Base-by-base conservation (phyloP, 1,139 yeast species). In the Lodderomyces elongisporus region DNA sequence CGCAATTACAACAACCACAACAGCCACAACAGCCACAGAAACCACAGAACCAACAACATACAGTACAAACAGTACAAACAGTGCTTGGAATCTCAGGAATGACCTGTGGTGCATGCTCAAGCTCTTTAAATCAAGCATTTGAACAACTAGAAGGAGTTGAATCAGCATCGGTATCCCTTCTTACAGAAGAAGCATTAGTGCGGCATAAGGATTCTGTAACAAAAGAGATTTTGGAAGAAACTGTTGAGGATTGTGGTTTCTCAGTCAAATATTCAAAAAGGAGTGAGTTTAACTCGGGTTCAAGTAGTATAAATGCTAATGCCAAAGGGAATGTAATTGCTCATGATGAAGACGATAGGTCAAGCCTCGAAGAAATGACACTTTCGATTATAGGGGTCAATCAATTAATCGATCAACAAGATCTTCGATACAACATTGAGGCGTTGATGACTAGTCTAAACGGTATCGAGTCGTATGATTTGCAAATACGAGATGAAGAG, bases 91-190 rank as follows among this genome's bases (percentile, higher is more conserved):
- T 82, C 1, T 53, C 46, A 21, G 96, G 96, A 4, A 88, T 88
- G 96, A 85, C 96, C 4, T 88, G 96, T 51, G 84, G 91, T 3
- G 74, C 93, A 1, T 88, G 96, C 53, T 74, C 79, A 3, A 67
- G 77, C 2, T 62, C 89, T 1, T 75, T 88, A 24, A 75, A 81
- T 1, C 56, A 57, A 14, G 75, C 79, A 2, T 56, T 85, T 18
- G 64, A 66, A 35, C 45, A 51, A 1, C 29, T 72, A 4, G 54
- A 55, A 0, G 87, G 85, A 2, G 77, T 78, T 3, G 17, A 28
- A 3, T 49, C 51, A 14, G 88, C 67, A 0, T 62, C 71, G 10
- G 85, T 88, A 3, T 81, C 94, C 1, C 64, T 85, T 17, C 65
- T 84, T 16, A 85, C 95, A 0, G 89, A 82, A 48, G 77, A 77